phyloP scores from a whole-genome alignment of 768 basidiomycete species.

The Roridomyces roridus region DNA sequence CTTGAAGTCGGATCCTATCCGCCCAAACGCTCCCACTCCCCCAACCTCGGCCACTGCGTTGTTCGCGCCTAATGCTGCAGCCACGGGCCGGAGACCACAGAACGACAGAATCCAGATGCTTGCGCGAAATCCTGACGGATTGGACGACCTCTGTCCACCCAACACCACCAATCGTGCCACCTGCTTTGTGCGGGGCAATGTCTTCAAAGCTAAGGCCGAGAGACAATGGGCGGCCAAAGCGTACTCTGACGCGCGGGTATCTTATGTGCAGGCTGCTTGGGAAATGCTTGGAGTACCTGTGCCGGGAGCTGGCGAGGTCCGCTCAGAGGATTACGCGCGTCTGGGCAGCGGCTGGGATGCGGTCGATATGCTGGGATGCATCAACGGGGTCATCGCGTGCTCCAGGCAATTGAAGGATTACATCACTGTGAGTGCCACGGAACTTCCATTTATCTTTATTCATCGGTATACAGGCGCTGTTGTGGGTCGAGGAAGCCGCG shows the following conservation, averaged over 20 bases:
- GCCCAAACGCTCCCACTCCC: too few species aligned
- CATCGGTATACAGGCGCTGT: slow-evolving; percentile 32
- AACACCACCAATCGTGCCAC: neutral
- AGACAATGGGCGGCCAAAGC: neutral
- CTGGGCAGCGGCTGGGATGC: neutral
- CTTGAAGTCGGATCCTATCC: too few species aligned
- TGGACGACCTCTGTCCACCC: neutral
- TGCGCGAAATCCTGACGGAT: neutral
- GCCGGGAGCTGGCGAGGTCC: neutral
- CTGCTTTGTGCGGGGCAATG: slow-evolving; percentile 8
- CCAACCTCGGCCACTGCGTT: too few species aligned
- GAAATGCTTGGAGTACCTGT: neutral
- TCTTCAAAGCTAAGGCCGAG: neutral
- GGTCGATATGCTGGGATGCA: neutral
- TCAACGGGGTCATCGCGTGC: slow-evolving; percentile 5
- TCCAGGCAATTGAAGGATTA: slow-evolving; percentile 3
- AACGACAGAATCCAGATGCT: neutral
- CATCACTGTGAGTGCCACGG: neutral
- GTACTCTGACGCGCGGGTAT: neutral
- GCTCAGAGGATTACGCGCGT: neutral
- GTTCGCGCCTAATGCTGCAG: too few species aligned
- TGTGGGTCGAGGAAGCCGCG: slow-evolving; percentile 36
- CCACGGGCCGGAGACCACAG: too few species aligned
- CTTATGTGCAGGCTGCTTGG: neutral
- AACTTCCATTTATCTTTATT: neutral